phyloP scores from a whole-genome alignment of 2,329 filamentous ascomycete genomes.

The Pseudopyricularia cyperi region DNA sequence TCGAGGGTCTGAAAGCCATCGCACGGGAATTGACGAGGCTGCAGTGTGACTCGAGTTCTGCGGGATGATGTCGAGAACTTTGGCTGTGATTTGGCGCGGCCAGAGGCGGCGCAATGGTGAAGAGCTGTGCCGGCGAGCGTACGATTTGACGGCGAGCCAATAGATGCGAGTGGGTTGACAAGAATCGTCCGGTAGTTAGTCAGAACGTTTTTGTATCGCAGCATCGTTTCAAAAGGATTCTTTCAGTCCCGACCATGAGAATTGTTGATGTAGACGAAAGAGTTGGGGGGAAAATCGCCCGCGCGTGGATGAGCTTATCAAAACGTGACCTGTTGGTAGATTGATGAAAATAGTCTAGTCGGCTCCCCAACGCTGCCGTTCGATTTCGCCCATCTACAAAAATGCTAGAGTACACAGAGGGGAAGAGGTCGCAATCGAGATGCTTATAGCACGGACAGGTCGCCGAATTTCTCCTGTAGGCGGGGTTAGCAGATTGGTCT shows the following conservation, averaged over 20 bases:
- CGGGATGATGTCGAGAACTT: not conserved
- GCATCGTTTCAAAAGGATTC: too few relatives aligned
- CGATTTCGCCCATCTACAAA: slow-evolving; percentile 48
- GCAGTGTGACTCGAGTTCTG: not conserved
- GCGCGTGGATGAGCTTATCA: too few relatives aligned
- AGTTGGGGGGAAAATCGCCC: too few relatives aligned
- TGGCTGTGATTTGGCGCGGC: not conserved
- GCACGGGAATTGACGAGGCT: not conserved
- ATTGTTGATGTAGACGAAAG: too few relatives aligned
- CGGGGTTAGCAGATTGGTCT: slow-evolving; percentile 28
- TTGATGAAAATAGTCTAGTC: not conserved
- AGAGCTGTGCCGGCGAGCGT: not conserved
- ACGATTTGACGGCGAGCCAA: not conserved
- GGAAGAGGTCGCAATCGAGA: slow-evolving; percentile 17
- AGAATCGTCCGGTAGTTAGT: not conserved
- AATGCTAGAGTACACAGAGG: slow-evolving; percentile 56
- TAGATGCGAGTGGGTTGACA: not conserved
- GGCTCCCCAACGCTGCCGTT: not conserved
- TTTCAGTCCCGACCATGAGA: too few relatives aligned
- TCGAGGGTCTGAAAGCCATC: not conserved
- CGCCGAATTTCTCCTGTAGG: slow-evolving; percentile 91
- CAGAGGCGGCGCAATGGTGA: not conserved
- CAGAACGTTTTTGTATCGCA: not conserved
- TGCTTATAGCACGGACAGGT: slow-evolving; percentile 76
- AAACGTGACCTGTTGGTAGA: not conserved